These are phyloP conservation scores for Baorangia bicolor DNA, from an alignment of 768 basidiomycete genomes.

Conservation along the genomic window DNA sequence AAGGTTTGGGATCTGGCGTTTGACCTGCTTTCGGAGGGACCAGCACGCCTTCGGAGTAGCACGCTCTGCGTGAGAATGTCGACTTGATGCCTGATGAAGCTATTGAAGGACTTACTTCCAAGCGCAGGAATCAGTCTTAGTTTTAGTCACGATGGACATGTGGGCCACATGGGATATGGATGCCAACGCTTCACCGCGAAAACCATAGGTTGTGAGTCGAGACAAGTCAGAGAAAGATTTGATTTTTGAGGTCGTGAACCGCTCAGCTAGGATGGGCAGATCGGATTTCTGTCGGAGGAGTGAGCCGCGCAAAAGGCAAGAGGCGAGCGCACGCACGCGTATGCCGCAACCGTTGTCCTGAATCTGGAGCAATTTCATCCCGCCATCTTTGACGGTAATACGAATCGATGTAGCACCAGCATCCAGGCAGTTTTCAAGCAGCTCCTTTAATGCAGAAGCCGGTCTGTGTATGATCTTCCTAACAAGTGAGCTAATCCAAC, in stretches of 20 bases:
- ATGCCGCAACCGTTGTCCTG: conserved; percentile 98
- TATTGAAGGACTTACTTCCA: conserved; percentile 73
- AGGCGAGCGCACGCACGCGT: conserved; percentile 50
- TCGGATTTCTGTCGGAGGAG: conserved; percentile 65
- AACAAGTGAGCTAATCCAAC: conserved; percentile 17
- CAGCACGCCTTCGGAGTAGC: conserved; percentile 77
- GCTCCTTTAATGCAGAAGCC: conserved; percentile 92
- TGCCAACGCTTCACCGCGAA: conserved; percentile 94
- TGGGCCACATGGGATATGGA: conserved; percentile 94
- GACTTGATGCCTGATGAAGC: not conserved
- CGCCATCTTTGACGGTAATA: conserved; percentile 91
- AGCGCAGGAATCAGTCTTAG: conserved; percentile 74
- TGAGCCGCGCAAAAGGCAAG: not conserved
- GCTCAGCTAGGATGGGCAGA: conserved; percentile 85
- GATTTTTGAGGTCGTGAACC: conserved; percentile 95
- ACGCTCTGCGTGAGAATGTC: conserved; percentile 52
- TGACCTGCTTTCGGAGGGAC: conserved; percentile 69
- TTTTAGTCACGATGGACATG: conserved; percentile 89
- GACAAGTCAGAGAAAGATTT: conserved; percentile 83
- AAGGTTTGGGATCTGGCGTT: conserved; percentile 77
- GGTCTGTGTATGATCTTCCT: conserved; percentile 83
- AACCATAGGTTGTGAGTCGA: conserved; percentile 88
- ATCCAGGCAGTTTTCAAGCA: conserved; percentile 94
- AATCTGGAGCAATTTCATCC: conserved; percentile 91
- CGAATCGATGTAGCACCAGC: conserved; percentile 86